These are phyloP conservation scores for Sonneratia caseolaris DNA, from an alignment of 345 rosid genomes.

Conservation along the genomic window DNA sequence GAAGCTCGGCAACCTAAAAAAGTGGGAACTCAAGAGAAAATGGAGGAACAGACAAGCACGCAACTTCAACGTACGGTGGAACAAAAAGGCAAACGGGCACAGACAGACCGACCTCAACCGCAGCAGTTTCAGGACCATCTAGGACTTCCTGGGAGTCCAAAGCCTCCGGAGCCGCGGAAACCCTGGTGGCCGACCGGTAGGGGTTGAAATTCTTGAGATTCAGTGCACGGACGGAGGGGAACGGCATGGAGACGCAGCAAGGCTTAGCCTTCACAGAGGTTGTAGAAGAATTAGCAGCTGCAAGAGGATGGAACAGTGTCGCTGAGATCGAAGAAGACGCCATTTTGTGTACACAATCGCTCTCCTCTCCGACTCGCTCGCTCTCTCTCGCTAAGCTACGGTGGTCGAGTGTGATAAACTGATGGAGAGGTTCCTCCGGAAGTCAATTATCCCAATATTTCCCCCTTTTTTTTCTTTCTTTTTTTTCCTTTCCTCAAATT, in stretches of 20 bases:
- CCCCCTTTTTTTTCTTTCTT: not conserved
- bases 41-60: not conserved
- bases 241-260: conserved; percentile 21
- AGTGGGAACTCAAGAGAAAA: not conserved
- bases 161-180: conserved; percentile 57
- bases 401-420: not conserved
- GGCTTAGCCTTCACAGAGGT: conserved; percentile 24
- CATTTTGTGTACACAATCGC: conserved; percentile 22
- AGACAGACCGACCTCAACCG: conserved; percentile 28
- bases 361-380: conserved; percentile 6
- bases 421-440: not conserved
- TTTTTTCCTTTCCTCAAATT: not conserved
- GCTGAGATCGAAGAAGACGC: conserved; percentile 50
- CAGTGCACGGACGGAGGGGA: conserved; percentile 16
- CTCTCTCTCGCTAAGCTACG: not conserved
- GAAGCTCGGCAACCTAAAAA: not conserved
- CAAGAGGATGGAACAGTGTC: conserved; percentile 36
- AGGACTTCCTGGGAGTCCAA: conserved; percentile 33
- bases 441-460: not conserved
- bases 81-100: not conserved
- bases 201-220: conserved; percentile 26
- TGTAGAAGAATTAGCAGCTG: conserved; percentile 26
- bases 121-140: conserved; percentile 32
- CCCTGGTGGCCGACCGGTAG: conserved; percentile 24
- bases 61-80: not conserved